phyloP scores from a whole-genome alignment of 2,329 filamentous ascomycete species.

The Gremmenia infestans region DNA sequence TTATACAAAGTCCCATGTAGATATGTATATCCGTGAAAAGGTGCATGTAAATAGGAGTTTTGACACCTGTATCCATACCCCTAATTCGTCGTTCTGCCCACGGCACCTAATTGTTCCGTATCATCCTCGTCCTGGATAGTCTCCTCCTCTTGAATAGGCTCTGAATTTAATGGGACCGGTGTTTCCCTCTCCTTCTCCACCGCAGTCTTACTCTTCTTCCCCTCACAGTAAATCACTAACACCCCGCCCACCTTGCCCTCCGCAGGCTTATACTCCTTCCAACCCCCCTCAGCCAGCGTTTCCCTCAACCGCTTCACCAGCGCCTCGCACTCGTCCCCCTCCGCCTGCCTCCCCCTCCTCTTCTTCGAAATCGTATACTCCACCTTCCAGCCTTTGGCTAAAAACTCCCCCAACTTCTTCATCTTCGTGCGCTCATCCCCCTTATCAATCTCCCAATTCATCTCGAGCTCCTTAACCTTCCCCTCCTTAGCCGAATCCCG shows the following conservation, averaged over 20 bases:
- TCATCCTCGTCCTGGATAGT: too few relatives aligned
- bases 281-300: constrained; percentile 32
- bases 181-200: background rate
- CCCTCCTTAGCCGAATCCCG: constrained; percentile 30
- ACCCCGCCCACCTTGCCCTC: constrained; percentile 42
- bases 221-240: constrained; percentile 42
- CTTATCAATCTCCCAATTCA: constrained; percentile 80
- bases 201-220: constrained; percentile 18
- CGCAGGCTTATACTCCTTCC: constrained; percentile 40
- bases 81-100: too few relatives aligned
- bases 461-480: constrained; percentile 70
- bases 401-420: constrained; percentile 61
- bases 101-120: too few relatives aligned
- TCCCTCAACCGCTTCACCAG: constrained; percentile 49
- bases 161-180: too few relatives aligned
- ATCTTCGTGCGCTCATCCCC: constrained; percentile 73
- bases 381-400: constrained; percentile 70
- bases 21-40: too few relatives aligned
- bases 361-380: constrained; percentile 68
- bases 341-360: constrained; percentile 56
- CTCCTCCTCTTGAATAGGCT: too few relatives aligned
- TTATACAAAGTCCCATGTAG: too few relatives aligned
- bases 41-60: too few relatives aligned
- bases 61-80: too few relatives aligned
- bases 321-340: constrained; percentile 52